A percentile compares a stretch with the other conserved stretches of the same genome.
Conservation (phyloP, 805 yeast species). For the Yarrowia sp. region DNA sequence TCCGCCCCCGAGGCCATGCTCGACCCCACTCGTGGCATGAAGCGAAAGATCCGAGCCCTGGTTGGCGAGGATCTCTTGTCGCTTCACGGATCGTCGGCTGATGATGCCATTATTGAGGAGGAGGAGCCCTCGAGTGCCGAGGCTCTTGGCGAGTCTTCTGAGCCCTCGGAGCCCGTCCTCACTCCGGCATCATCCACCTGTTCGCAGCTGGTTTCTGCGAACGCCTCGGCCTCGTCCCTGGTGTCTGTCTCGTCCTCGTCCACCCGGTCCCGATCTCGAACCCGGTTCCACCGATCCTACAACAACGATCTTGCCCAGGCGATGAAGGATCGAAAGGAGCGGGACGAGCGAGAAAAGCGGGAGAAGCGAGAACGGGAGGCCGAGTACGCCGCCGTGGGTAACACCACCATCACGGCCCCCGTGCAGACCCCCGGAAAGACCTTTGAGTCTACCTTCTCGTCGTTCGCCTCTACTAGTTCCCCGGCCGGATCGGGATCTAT, state of each 20-base stretch:
- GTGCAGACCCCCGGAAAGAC: slow-evolving; percentile 22
- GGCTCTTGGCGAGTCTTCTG: slow-evolving; percentile 1
- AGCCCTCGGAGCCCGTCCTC: slow-evolving; percentile 21
- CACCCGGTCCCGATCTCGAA: slow-evolving; percentile 33
- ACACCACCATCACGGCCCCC: too few species aligned
- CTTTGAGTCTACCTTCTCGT: neutral
- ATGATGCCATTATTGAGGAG: slow-evolving; percentile 46
- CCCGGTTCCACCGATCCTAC: slow-evolving; percentile 41
- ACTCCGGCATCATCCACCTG: slow-evolving; percentile 31
- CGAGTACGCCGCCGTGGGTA: neutral
- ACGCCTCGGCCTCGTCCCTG: slow-evolving; percentile 41
- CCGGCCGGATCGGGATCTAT: slow-evolving; percentile 30
- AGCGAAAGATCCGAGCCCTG: slow-evolving; percentile 35
- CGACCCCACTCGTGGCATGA: slow-evolving; percentile 41
- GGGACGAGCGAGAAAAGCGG: slow-evolving; percentile 32
- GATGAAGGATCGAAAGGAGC: slow-evolving; percentile 36
- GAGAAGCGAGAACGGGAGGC: slow-evolving; percentile 18
- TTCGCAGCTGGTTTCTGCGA: slow-evolving; percentile 41
- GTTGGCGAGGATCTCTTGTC: slow-evolving; percentile 38
- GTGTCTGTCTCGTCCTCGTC: slow-evolving; percentile 39
- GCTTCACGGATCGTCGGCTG: slow-evolving; percentile 9
- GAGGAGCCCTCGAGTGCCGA: slow-evolving; percentile 40
- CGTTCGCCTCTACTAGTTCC: slow-evolving; percentile 4
- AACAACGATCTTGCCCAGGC: slow-evolving; percentile 40
- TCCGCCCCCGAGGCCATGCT: slow-evolving; percentile 60